Conservation (phyloP, 257 asterid genomes). For the Jasminum sambac region DNA sequence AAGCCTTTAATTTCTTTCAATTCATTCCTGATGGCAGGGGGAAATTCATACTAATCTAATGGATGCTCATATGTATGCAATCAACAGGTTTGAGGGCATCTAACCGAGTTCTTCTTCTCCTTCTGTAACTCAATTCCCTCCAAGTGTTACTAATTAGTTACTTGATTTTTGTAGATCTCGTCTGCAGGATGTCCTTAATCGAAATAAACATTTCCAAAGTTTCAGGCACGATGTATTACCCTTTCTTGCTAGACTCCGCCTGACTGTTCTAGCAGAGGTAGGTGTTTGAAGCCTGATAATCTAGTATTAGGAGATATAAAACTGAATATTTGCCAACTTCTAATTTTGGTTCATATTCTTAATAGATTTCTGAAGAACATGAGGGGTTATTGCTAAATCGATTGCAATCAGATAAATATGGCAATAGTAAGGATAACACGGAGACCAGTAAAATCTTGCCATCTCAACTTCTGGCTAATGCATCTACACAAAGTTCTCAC, state of each 20-base stretch:
- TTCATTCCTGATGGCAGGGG: conserved; percentile 56
- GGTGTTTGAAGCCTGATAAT: conserved; percentile 35
- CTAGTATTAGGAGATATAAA: background rate
- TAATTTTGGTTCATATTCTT: conserved; percentile 26
- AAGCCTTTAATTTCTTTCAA: conserved; percentile 21
- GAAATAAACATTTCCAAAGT: conserved; percentile 74
- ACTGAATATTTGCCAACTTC: conserved; percentile 19
- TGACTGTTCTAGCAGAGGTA: too few relatives aligned
- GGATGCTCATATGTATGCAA: conserved; percentile 99
- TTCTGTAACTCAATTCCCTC: conserved; percentile 18
- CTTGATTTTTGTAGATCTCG: conserved; percentile 52
- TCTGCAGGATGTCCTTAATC: conserved; percentile 79
- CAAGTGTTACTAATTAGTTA: conserved; percentile 10
- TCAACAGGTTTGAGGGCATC: conserved; percentile 77
- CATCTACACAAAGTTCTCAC: conserved; percentile 84
- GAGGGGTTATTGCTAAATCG: conserved; percentile 61
- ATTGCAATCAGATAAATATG: conserved; percentile 69
- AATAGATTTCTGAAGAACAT: conserved; percentile 87
- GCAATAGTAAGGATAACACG: conserved; percentile 54
- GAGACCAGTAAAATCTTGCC: conserved; percentile 58
- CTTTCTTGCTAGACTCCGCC: conserved; percentile 84
- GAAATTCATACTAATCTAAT: conserved; percentile 88
- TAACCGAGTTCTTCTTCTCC: conserved; percentile 22
- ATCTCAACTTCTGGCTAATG: conserved; percentile 87
- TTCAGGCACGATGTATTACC: conserved; percentile 90